Evolutionary conservation across 805 yeast species (phyloP).

Genomic region (Hagleromyces aurorensis): DNA sequence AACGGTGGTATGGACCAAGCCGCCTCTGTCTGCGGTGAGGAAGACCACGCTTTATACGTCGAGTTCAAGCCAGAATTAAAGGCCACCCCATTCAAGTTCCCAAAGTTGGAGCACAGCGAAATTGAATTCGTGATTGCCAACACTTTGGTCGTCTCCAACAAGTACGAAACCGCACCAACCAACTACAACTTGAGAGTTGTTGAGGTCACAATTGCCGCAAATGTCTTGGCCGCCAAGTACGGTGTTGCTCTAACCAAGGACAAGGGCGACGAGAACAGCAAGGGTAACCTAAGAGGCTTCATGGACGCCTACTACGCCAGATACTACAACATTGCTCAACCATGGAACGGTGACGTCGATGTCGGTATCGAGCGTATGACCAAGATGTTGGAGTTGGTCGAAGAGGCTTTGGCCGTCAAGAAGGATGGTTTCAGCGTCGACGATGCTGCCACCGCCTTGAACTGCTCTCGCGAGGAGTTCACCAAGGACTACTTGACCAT

Average conservation of each 20-base stretch:
- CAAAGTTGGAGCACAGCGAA: conserved; percentile 35
- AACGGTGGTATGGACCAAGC: conserved; percentile 80
- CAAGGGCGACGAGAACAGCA: conserved; percentile 43
- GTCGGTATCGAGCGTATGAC: conserved; percentile 36
- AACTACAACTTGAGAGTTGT: conserved; percentile 67
- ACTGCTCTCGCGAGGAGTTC: conserved; percentile 37
- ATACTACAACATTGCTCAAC: conserved; percentile 19
- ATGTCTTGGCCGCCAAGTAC: conserved; percentile 43
- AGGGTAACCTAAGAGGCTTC: conserved; percentile 60
- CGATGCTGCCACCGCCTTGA: conserved; percentile 40
- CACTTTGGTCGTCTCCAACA: conserved; percentile 54
- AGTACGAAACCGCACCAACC: conserved; percentile 60
- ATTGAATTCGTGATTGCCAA: conserved; percentile 55
- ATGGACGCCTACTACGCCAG: conserved; percentile 41
- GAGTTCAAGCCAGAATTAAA: conserved; percentile 51
- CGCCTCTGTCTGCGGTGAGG: conserved; percentile 59
- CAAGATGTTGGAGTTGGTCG: conserved; percentile 38
- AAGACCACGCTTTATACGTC: conserved; percentile 48
- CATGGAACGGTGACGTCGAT: conserved; percentile 43
- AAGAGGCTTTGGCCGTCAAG: conserved; percentile 34
- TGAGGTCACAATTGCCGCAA: conserved; percentile 63
- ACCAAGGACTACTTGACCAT: conserved; percentile 37
- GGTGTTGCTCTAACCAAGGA: conserved; percentile 30
- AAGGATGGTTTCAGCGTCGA: conserved; percentile 43
- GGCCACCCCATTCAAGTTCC: conserved; percentile 49